Evolutionary conservation across 2,329 filamentous ascomycete genomes (phyloP).

Genomic region (Anthostomella pinea): DNA sequence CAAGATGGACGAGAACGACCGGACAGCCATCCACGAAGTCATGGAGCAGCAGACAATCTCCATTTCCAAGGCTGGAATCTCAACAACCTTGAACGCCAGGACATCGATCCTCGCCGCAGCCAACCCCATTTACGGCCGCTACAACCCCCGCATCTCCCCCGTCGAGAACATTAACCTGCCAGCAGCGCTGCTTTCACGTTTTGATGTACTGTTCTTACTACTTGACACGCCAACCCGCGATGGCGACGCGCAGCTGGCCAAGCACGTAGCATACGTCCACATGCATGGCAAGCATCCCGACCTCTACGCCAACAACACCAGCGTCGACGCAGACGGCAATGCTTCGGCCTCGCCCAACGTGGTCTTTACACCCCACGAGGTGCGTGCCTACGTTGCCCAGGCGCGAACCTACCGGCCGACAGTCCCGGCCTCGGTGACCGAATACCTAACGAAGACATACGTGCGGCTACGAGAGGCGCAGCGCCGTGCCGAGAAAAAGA

Average conservation of each 20-base stretch:
- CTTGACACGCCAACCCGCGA: constrained; percentile 92
- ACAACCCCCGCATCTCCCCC: constrained; percentile 94
- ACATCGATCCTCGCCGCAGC: constrained; percentile 95
- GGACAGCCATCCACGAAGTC: constrained; percentile 81
- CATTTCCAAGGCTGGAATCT: constrained; percentile 72
- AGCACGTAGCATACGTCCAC: constrained; percentile 94
- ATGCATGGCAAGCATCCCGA: constrained; percentile 95
- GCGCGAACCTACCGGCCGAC: constrained; percentile 85
- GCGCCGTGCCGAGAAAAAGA: constrained; percentile 84
- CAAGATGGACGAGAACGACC: constrained; percentile 84
- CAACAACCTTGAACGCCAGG: constrained; percentile 83
- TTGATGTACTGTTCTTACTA: constrained; percentile 94
- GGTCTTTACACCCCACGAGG: constrained; percentile 90
- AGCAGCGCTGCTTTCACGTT: constrained; percentile 93
- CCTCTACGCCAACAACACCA: constrained; percentile 46
- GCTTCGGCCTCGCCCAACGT: constrained; percentile 42
- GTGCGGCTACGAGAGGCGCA: constrained; percentile 91
- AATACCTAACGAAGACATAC: constrained; percentile 97
- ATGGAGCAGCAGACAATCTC: constrained; percentile 88
- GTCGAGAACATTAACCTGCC: constrained; percentile 99
- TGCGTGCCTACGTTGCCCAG: constrained; percentile 92
- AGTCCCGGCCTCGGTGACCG: constrained; percentile 80
- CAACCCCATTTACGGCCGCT: constrained; percentile 95
- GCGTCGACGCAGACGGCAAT: constrained; percentile 27
- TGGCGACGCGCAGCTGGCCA: constrained; percentile 85